phyloP scores from a whole-genome alignment of 164 flowering plant species.

The grape (Vitis vinifera) region DNA sequence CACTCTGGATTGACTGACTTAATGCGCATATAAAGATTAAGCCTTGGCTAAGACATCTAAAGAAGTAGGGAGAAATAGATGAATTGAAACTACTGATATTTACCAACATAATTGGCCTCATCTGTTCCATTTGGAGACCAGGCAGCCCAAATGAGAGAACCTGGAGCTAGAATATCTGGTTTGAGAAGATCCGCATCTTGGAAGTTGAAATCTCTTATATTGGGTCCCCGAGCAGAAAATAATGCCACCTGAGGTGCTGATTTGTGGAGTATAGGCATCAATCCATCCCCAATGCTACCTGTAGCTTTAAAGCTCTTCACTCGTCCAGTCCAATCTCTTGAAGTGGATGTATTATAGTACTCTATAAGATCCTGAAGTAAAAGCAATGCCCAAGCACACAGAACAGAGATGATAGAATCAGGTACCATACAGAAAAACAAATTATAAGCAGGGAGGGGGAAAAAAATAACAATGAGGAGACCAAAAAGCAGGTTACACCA shows the following conservation, averaged over 20 bases:
- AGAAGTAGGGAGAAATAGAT: not conserved
- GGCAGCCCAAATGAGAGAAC: slow-evolving; percentile 97
- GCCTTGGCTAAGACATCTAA: not conserved
- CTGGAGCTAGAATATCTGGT: slow-evolving; percentile 98
- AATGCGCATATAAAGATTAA: not conserved
- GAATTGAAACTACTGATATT: slow-evolving; percentile 1
- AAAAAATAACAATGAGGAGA: not conserved
- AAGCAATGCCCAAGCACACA: slow-evolving; percentile 7
- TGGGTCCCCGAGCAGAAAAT: slow-evolving; percentile 96
- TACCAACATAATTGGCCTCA: slow-evolving; percentile 83
- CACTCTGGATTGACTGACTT: not conserved
- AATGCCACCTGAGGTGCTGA: slow-evolving; percentile 95
- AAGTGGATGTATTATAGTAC: slow-evolving; percentile 79
- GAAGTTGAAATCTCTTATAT: slow-evolving; percentile 83
- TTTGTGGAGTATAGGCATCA: slow-evolving; percentile 75
- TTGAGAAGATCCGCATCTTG: slow-evolving; percentile 97
- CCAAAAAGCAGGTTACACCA: not conserved
- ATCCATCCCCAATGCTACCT: slow-evolving; percentile 81
- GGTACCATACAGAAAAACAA: not conserved
- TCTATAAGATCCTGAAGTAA: slow-evolving; percentile 74
- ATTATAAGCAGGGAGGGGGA: not conserved
- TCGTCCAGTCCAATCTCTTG: slow-evolving; percentile 93
- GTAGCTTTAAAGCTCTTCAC: slow-evolving; percentile 75
- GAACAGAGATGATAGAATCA: not conserved
- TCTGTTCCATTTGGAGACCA: slow-evolving; percentile 98